Evolutionary conservation across 1,284 basidiomycete species (phyloP).

Genomic region (Moesziomyces sp.): DNA sequence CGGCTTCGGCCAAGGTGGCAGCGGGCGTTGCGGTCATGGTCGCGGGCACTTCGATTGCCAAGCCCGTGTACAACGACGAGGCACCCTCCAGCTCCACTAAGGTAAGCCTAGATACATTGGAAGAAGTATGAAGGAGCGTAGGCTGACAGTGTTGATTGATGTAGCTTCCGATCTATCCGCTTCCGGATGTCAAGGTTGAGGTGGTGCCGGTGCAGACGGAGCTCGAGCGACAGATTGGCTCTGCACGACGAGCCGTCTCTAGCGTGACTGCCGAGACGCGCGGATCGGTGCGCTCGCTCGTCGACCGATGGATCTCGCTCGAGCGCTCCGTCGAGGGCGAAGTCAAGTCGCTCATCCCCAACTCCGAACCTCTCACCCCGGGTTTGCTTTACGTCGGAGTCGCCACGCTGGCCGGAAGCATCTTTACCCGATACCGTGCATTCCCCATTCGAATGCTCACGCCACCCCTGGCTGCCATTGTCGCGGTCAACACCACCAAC

Average conservation of each 20-base stretch:
- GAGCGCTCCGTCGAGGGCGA: slow-evolving; percentile 69
- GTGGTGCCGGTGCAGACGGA: slow-evolving; percentile 56
- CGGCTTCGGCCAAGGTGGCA: slow-evolving; percentile 26
- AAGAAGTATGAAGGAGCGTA: too few relatives aligned
- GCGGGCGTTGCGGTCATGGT: slow-evolving; percentile 23
- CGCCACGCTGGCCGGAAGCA: slow-evolving; percentile 84
- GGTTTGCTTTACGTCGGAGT: slow-evolving; percentile 78
- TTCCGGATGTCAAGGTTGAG: slow-evolving; percentile 39
- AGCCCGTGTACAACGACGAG: slow-evolving; percentile 40
- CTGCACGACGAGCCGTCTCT: slow-evolving; percentile 45
- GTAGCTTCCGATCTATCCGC: slow-evolving; percentile 58
- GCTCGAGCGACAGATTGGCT: slow-evolving; percentile 58
- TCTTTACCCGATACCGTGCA: slow-evolving; percentile 80
- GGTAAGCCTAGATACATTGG: slow-evolving; percentile 8
- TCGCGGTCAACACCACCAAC: slow-evolving; percentile 64
- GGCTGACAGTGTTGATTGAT: not conserved
- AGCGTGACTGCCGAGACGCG: slow-evolving; percentile 36
- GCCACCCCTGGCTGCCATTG: slow-evolving; percentile 57
- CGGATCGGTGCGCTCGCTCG: slow-evolving; percentile 27
- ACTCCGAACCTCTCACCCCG: slow-evolving; percentile 83
- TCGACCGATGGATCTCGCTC: slow-evolving; percentile 56
- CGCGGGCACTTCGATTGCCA: slow-evolving; percentile 27
- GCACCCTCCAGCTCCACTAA: slow-evolving; percentile 27
- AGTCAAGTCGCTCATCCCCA: slow-evolving; percentile 81
- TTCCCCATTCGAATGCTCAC: slow-evolving; percentile 65